Evolutionary conservation across 1,139 yeast genomes (phyloP).

Genomic region (Kurtzmaniella quercitrusa): DNA sequence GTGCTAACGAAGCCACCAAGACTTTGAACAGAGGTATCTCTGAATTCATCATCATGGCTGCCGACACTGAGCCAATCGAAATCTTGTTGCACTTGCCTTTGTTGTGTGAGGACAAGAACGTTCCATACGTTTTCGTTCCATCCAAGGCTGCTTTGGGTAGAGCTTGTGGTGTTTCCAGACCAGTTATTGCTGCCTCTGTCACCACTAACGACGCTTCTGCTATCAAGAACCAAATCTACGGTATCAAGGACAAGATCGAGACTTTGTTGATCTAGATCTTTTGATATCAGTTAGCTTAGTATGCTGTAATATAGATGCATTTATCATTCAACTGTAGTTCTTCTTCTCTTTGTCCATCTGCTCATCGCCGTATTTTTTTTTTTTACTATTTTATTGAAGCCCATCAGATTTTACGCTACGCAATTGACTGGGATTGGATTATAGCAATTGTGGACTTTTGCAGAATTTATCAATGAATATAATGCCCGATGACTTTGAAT

Average conservation of each 20-base stretch:
- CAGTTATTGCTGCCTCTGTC: slow-evolving; percentile 97
- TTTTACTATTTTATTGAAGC: neutral
- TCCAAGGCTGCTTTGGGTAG: slow-evolving; percentile 98
- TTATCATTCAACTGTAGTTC: neutral
- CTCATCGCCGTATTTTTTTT: neutral
- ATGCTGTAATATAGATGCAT: neutral
- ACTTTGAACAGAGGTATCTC: slow-evolving; percentile 99
- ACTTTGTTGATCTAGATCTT: slow-evolving; percentile 77
- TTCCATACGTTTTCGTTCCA: slow-evolving; percentile 97
- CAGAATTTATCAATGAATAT: too few species aligned
- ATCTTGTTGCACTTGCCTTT: slow-evolving; percentile 96
- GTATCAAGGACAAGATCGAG: slow-evolving; percentile 98
- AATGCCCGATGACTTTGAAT: too few species aligned
- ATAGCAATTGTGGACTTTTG: too few species aligned
- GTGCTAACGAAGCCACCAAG: slow-evolving; percentile 99
- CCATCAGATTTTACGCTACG: too few species aligned
- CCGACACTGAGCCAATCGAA: slow-evolving; percentile 99
- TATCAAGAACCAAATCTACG: slow-evolving; percentile 94
- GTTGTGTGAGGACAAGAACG: slow-evolving; percentile 98
- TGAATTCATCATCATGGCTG: slow-evolving; percentile 99
- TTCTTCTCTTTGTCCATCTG: neutral
- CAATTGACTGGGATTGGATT: too few species aligned
- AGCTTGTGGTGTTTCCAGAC: slow-evolving; percentile 99
- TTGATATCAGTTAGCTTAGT: neutral
- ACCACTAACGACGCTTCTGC: slow-evolving; percentile 98